Evolutionary conservation across 225 moss, liverwort and hornwort species (phyloP).

Genomic region (Pseudisothecium myosuroides): DNA sequence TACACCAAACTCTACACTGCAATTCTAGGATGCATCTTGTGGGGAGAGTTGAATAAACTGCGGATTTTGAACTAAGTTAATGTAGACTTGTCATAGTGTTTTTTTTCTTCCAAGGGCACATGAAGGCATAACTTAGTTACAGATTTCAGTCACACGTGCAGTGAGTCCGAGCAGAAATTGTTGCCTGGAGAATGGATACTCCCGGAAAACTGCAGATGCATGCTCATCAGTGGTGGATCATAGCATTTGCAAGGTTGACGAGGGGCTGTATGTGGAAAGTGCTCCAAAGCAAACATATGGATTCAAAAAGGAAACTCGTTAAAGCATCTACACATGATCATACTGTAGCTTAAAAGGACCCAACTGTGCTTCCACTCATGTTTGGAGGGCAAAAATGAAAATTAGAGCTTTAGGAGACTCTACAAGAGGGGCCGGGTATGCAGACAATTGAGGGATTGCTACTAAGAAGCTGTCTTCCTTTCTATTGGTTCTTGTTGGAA

Average conservation of each 20-base stretch:
- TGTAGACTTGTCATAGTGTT: not conserved
- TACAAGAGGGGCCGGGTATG: not conserved
- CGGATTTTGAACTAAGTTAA: too few species aligned
- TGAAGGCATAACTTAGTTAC: not conserved
- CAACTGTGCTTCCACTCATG: not conserved
- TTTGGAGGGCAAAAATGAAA: not conserved
- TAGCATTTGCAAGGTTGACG: not conserved
- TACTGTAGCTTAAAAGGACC: not conserved
- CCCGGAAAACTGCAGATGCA: not conserved
- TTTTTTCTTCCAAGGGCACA: not conserved
- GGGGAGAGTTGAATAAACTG: too few species aligned
- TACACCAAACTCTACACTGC: too few species aligned
- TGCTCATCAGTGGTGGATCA: not conserved
- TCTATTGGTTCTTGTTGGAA: not conserved
- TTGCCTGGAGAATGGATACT: not conserved
- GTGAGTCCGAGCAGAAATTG: fast-evolving
- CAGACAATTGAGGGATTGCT: not conserved
- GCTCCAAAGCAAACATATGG: not conserved
- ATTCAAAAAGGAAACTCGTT: not conserved
- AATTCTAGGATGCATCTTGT: too few species aligned
- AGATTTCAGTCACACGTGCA: not conserved
- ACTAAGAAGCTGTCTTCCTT: not conserved
- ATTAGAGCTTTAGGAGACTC: not conserved
- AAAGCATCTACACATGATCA: not conserved
- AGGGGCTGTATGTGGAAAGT: not conserved